phyloP scores from a whole-genome alignment of 192 early-diverging fungal genomes.

The Coemansia sp. region DNA sequence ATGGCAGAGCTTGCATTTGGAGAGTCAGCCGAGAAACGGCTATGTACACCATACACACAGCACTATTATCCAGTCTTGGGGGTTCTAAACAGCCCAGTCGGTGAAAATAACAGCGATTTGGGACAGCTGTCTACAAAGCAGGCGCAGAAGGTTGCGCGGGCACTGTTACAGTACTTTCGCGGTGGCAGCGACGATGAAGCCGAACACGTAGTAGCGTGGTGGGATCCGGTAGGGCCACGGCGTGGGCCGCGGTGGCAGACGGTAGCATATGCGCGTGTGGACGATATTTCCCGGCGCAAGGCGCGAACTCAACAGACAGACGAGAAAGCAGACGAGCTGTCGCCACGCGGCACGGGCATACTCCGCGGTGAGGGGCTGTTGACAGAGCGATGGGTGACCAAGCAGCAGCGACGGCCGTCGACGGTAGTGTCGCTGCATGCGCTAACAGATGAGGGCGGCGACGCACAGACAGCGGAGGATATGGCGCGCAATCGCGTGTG shows the following conservation, averaged over 20 bases:
- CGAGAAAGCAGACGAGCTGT: constrained; percentile 8
- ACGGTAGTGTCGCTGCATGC: constrained; percentile 37
- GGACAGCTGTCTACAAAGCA: constrained; percentile 15
- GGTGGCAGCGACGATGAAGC: constrained; percentile 5
- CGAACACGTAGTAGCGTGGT: constrained; percentile 4
- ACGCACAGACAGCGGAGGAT: constrained; percentile 23
- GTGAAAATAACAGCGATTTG: neutral
- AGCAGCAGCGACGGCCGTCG: constrained; percentile 38
- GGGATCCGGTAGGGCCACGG: constrained; percentile 21
- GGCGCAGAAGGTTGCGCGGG: constrained; percentile 36
- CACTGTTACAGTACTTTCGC: constrained; percentile 37
- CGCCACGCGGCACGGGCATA: constrained; percentile 12
- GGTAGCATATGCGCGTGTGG: constrained; percentile 22
- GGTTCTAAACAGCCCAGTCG: constrained; percentile 22
- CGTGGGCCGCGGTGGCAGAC: constrained; percentile 36
- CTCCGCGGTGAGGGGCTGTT: constrained; percentile 26
- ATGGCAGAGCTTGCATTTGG: constrained; percentile 28
- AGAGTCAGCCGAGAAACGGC: constrained; percentile 7
- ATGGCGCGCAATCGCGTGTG: constrained; percentile 52
- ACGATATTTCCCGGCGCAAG: constrained; percentile 42
- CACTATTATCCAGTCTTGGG: constrained; percentile 50
- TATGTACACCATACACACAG: constrained; percentile 20
- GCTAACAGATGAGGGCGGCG: constrained; percentile 12
- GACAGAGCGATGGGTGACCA: constrained; percentile 25
- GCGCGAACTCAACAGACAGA: constrained; percentile 2